Conservation (phyloP, 2,329 filamentous ascomycete genomes). For the Aureobasidium sp. region DNA sequence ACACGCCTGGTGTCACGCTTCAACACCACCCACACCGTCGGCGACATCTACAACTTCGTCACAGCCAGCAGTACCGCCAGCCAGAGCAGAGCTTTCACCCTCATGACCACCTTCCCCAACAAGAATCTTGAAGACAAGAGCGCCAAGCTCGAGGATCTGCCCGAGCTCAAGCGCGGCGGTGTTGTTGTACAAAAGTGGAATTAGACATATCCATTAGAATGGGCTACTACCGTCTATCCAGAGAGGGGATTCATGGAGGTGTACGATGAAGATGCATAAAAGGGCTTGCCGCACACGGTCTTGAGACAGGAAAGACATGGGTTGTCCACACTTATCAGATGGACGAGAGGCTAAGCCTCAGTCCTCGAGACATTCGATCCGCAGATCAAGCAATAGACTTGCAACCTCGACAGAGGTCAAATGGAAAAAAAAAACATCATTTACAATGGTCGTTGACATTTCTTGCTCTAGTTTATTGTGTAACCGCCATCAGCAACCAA, state of each 20-base stretch:
- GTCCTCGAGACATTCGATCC: no score
- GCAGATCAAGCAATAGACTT: no score
- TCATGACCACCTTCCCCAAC: slow-evolving; percentile 76
- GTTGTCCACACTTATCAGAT: no score
- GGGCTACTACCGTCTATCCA: not conserved
- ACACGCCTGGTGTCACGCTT: slow-evolving; percentile 71
- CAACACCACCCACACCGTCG: slow-evolving; percentile 70
- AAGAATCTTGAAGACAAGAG: slow-evolving; percentile 67
- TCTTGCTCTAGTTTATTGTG: slow-evolving; percentile 28
- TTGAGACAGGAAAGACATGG: not conserved
- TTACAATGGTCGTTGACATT: not conserved
- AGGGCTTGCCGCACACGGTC: not conserved
- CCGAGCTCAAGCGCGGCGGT: slow-evolving; percentile 44
- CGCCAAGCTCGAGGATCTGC: slow-evolving; percentile 37
- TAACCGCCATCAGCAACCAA: slow-evolving; percentile 41
- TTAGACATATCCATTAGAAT: slow-evolving; percentile 15
- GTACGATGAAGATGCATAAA: no score
- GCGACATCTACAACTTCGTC: slow-evolving; percentile 70
- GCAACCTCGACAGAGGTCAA: not conserved
- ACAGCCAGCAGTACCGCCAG: slow-evolving; percentile 53
- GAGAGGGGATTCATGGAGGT: no score
- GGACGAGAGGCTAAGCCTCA: no score
- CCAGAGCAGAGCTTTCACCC: slow-evolving; percentile 55
- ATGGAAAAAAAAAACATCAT: no score
- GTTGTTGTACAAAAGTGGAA: slow-evolving; percentile 50